A percentile compares a stretch with the other conserved stretches of the same genome.
These are phyloP conservation scores for Catharanthus roseus DNA, from an alignment of 257 asterid species.

Conservation along the genomic window DNA sequence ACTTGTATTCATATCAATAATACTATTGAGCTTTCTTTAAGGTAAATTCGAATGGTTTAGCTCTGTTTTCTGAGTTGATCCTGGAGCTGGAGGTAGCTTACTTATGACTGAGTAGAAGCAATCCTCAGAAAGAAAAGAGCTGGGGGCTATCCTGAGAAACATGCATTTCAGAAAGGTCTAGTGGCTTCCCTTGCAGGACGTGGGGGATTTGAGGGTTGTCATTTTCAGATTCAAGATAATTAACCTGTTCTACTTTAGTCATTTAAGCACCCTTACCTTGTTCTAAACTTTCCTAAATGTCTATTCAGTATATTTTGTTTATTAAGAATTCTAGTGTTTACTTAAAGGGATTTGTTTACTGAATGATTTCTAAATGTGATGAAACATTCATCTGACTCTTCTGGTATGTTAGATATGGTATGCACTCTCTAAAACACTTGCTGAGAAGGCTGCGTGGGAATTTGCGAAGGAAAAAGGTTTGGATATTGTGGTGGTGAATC, in stretches of 20 bases:
- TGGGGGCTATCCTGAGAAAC: neutral
- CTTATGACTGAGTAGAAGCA: neutral
- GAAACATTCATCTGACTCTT: slow-evolving; percentile 11
- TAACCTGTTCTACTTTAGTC: neutral
- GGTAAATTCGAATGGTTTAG: neutral
- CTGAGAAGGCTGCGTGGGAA: slow-evolving; percentile 96
- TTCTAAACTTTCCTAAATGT: neutral
- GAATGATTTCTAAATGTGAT: neutral
- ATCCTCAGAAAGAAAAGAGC: neutral
- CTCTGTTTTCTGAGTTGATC: neutral
- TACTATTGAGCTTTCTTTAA: neutral
- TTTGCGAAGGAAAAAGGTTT: slow-evolving; percentile 67
- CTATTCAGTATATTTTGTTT: neutral
- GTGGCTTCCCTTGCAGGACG: neutral
- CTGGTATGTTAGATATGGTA: slow-evolving; percentile 63
- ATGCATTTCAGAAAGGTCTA: too few species aligned
- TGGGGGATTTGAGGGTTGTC: neutral
- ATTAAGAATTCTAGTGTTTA: neutral
- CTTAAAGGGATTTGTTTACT: neutral
- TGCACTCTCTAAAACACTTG: slow-evolving; percentile 72
- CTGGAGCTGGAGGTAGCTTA: neutral
- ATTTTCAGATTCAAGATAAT: neutral
- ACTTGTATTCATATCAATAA: neutral
- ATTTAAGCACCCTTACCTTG: neutral
- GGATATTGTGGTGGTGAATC: slow-evolving; percentile 82